phyloP scores from a whole-genome alignment of 129 eudicot genomes.

The Chrysanthemum seticuspe region DNA sequence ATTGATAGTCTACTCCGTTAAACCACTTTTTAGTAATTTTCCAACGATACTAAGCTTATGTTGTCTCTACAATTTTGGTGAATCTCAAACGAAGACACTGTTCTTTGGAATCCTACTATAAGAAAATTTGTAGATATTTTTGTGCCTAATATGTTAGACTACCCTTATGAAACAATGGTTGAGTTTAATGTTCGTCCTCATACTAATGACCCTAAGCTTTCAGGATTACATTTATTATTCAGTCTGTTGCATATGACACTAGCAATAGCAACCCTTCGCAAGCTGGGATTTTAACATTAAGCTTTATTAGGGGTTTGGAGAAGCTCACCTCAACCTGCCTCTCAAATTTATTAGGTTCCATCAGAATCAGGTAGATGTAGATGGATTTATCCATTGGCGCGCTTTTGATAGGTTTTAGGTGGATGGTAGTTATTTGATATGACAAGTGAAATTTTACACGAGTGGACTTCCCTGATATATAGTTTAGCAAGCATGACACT shows the following conservation, averaged over 20 bases:
- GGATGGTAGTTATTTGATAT: not conserved
- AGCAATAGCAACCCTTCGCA: not conserved
- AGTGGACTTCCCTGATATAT: not conserved
- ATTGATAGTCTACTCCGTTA: not conserved
- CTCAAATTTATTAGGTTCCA: not conserved
- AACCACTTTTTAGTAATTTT: not conserved
- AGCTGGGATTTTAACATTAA: not conserved
- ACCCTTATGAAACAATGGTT: not conserved
- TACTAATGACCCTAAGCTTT: conserved; percentile 2
- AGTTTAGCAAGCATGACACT: not conserved
- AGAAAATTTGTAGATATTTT: not conserved
- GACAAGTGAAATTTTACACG: not conserved
- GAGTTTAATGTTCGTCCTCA: conserved; percentile 11
- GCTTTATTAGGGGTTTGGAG: not conserved
- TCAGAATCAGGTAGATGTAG: not conserved
- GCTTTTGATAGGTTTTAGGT: not conserved
- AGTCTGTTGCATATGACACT: not conserved
- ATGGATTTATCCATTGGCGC: not conserved
- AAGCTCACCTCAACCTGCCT: not conserved
- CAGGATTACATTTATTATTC: too few species aligned
- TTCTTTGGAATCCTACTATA: conserved; percentile 4
- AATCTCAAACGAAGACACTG: not conserved
- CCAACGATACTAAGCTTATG: not conserved
- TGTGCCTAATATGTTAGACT: not conserved
- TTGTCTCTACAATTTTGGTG: not conserved